Percentiles rank a stretch among this genome's conserved stretches.
Evolutionary conservation across 2,329 filamentous ascomycete species (phyloP).

Genomic region (Aspergillus clavatus): DNA sequence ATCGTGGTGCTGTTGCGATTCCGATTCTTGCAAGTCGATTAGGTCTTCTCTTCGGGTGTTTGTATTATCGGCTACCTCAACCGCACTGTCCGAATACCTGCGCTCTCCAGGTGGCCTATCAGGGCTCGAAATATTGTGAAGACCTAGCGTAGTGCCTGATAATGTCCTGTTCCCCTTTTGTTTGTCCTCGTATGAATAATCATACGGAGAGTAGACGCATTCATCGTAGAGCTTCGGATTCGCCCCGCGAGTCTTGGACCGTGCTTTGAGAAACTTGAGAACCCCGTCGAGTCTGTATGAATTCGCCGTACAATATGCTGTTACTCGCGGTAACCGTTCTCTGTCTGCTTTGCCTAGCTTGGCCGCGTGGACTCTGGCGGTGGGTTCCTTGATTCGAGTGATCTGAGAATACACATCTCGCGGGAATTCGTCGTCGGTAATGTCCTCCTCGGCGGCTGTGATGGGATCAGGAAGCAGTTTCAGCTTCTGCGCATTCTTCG

Average conservation of each 20-base stretch:
- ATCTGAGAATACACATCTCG: conserved; percentile 97
- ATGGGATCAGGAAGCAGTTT: conserved; percentile 94
- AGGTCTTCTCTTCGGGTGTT: conserved; percentile 56
- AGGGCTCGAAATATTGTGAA: conserved; percentile 18
- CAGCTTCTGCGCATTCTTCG: conserved; percentile 92
- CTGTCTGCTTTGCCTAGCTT: conserved; percentile 89
- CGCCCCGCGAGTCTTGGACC: conserved; percentile 69
- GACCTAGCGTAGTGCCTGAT: conserved; percentile 34
- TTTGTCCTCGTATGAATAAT: conserved; percentile 58
- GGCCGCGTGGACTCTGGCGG: conserved; percentile 84
- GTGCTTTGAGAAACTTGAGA: conserved; percentile 85
- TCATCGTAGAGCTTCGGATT: conserved; percentile 93
- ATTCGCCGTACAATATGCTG: conserved; percentile 92
- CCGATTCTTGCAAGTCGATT: conserved; percentile 54
- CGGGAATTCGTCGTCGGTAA: conserved; percentile 79
- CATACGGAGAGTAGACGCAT: conserved; percentile 93
- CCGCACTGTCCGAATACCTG: conserved; percentile 63
- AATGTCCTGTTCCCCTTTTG: conserved; percentile 25
- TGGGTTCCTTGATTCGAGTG: conserved; percentile 94
- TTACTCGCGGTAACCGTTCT: conserved; percentile 80
- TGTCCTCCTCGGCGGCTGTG: conserved; percentile 72
- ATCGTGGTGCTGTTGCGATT: conserved; percentile 26
- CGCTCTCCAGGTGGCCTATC: conserved; percentile 51
- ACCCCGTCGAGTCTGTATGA: conserved; percentile 85
- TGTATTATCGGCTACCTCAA: conserved; percentile 60